Conservation (phyloP, 345 rosid species). For the Zanthoxylum bungeanum region DNA sequence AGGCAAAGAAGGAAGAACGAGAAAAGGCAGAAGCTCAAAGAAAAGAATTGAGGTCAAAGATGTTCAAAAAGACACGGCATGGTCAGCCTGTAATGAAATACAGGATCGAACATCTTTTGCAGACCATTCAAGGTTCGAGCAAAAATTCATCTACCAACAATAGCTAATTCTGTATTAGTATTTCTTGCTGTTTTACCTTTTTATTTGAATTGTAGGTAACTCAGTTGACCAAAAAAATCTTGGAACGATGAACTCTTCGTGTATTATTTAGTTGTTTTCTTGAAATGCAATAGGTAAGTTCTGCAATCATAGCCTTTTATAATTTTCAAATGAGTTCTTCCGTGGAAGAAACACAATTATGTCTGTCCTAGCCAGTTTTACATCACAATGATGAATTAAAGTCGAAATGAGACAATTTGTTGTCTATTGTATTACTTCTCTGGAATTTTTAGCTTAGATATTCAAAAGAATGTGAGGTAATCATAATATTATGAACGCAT, state of each 20-base stretch:
- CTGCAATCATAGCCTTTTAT: constrained; percentile 2
- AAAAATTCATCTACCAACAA: constrained; percentile 7
- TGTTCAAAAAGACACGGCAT: constrained; percentile 66
- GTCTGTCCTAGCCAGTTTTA: not conserved
- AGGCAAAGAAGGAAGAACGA: constrained; percentile 63
- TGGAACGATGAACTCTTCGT: not conserved
- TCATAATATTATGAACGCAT: not conserved
- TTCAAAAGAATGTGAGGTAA: not conserved
- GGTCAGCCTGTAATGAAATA: constrained; percentile 97
- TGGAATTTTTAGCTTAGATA: not conserved
- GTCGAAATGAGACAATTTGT: not conserved
- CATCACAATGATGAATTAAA: not conserved
- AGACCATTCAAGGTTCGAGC: constrained; percentile 54
- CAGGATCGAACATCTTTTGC: constrained; percentile 79
- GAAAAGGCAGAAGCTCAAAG: constrained; percentile 69
- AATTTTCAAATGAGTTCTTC: not conserved
- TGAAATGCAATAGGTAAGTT: not conserved
- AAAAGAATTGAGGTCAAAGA: constrained; percentile 57
- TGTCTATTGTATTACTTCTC: not conserved
- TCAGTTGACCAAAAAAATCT: not conserved
- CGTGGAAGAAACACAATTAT: not conserved
- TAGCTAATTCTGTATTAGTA: not conserved
- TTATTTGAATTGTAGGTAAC: not conserved
- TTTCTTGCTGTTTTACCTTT: not conserved
- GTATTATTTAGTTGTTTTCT: not conserved